Evolutionary conservation across 2,329 filamentous ascomycete genomes (phyloP), one percentile per base, ranked within the genome.

Genomic region (Nemania bipapillata): DNA sequence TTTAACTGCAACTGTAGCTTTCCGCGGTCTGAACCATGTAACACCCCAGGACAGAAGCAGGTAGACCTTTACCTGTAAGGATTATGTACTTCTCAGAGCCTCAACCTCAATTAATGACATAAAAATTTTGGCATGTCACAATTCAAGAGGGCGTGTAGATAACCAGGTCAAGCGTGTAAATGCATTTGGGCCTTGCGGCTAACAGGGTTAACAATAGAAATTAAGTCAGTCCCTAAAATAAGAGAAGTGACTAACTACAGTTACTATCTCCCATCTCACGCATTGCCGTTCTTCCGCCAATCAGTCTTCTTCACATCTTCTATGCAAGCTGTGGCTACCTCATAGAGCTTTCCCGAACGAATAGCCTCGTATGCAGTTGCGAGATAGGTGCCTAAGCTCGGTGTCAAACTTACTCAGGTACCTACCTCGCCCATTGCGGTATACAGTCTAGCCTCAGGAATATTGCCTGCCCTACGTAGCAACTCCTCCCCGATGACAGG

Each of bases 341-440:
- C 50, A 15, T 62, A 54, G 15, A 62, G 12, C 15, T 28, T 20
- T 32, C 59, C 59, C 2, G 47, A 62, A 11, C 59, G 47, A 22
- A 62, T 62, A 6, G 59, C 47, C 3, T 62, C 59, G 59, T 62
- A 62, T 9, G 54, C 59, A 3, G 28, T 17, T 4, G 59, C 54
- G 3, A 52, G 49, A 28, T 62, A 62, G 26, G 28, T 42, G 1
- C 59, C 59, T 1, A 62, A 30, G 4, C 47, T 53, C 0, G 59
- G 32, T 37, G 32, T 49, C 49, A 30, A 24, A 49, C 17, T n/a
- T 11, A 5, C 42, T 11, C 11, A 12, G 3, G 22, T 9, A 3
- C n/a, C 24, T n/a, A 47, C 35, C 4, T 26, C 40, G 26, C 40
- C 52, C 9, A 28, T 49, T 11, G 11, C 26, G 50, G 49, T 37